phyloP scores from a whole-genome alignment of 108 stramenopile species.

The Nitzschia sp. region DNA sequence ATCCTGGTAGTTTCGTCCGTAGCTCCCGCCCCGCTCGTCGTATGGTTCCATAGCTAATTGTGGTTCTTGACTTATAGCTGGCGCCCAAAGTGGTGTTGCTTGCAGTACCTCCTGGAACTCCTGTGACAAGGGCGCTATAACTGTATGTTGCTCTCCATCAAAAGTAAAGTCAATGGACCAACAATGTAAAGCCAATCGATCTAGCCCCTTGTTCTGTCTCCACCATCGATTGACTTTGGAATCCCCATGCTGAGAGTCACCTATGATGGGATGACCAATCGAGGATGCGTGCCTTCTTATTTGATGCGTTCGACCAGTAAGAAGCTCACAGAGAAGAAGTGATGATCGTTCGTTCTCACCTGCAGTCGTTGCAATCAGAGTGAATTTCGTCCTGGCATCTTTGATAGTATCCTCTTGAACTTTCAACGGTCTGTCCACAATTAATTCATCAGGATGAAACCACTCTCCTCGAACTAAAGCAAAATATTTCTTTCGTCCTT shows the following conservation, averaged over 20 bases:
- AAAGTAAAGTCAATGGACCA: constrained; percentile 52
- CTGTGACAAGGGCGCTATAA: constrained; percentile 48
- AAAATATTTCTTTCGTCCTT: constrained; percentile 57
- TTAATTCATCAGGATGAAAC: constrained; percentile 7
- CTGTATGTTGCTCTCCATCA: constrained; percentile 1
- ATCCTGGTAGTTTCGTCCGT: constrained; percentile 47
- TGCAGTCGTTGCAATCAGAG: constrained; percentile 12
- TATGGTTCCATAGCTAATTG: constrained; percentile 34
- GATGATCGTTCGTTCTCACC: constrained; percentile 32
- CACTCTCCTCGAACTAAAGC: constrained; percentile 67
- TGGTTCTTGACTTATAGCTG: constrained; percentile 37
- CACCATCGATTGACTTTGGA: constrained; percentile 69
- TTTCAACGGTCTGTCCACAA: constrained; percentile 25
- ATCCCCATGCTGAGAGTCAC: constrained; percentile 78
- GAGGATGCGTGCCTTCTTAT: constrained; percentile 54
- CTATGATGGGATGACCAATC: constrained; percentile 64
- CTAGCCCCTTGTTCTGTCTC: constrained; percentile 50
- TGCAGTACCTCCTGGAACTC: constrained; percentile 33
- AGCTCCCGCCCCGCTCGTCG: constrained; percentile 55
- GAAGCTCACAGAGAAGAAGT: constrained; percentile 46
- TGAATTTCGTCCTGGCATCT: constrained; percentile 48
- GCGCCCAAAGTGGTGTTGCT: constrained; percentile 40
- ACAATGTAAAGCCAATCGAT: constrained; percentile 69
- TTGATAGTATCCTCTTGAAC: constrained; percentile 28
- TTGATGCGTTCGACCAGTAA: constrained; percentile 69